Base-by-base conservation (phyloP, 176 grass and related monocot species). In the Calamus simplicifolius region DNA sequence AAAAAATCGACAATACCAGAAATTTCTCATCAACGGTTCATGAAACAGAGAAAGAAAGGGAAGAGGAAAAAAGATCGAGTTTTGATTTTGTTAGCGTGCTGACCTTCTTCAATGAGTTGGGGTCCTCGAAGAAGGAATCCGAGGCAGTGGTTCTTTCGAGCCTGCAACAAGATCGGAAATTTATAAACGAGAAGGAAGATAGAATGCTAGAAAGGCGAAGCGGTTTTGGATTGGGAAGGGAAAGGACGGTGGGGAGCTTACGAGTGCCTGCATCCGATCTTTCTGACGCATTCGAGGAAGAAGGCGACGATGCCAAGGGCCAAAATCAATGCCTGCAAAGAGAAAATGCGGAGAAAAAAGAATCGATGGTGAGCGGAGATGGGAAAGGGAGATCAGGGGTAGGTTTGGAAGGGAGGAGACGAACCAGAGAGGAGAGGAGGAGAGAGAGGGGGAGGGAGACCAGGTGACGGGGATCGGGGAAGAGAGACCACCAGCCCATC, bases 31-130 rank as follows among this genome's bases (percentile, higher is more conserved):
- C 8, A 43, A 10, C 10, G 35, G 35, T 43, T 13, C 35, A 43
- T 43, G 35, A 43, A 43, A 43, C 35, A 12, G 12, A 43, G 7
- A 43, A 13, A 43, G 35, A 43, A 43, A 43, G 8, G 8, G 35
- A 10, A 13, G 12, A 10, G 8, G 35, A 1, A 23, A 23, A 23
- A 23, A 2, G 8, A 43, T 43, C 35, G 3, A 43, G 35, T 43
- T 43, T 43, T 43, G 35, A 43, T 43, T 43, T 43, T 12, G 35
- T n/a, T 21, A n/a, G 52, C 69, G 57, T 27, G 10, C 16, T 17
- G 25, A 90, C 91, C 93, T 98, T 98, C n/a, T 85, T 81, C 59
- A 98, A 72, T 21, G 84, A 98, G 67, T 81, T 87, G 3, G 93
- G 93, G 48, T 98, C 88, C 73, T 98, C 88, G 38, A 98, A 92